Conservation (phyloP, 768 basidiomycete species). For the Trametopsis cervina region DNA sequence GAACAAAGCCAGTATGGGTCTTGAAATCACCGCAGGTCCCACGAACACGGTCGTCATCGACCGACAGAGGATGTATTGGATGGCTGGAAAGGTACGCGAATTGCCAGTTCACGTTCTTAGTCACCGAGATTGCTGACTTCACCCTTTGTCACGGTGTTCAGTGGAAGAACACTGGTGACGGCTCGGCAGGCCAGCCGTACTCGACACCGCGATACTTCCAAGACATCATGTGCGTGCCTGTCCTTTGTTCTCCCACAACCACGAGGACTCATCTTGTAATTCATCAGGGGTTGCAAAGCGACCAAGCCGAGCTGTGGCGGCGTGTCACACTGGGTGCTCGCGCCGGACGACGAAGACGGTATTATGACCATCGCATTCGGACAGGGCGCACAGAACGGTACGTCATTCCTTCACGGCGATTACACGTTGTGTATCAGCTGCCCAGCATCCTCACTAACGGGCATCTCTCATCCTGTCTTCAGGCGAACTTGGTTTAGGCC, state of each 20-base stretch:
- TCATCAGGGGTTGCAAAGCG: conserved; percentile 82
- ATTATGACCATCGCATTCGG: conserved; percentile 84
- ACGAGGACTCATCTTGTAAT: too few relatives aligned
- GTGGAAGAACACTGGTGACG: conserved; percentile 97
- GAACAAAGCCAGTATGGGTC: conserved; percentile 54
- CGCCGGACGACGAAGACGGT: conserved; percentile 66
- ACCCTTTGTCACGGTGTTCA: too few relatives aligned
- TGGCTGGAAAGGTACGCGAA: conserved; percentile 64
- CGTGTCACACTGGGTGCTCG: conserved; percentile 80
- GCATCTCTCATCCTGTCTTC: not conserved
- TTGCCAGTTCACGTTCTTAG: too few relatives aligned
- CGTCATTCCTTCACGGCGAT: conserved; percentile 4
- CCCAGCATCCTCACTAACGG: too few relatives aligned
- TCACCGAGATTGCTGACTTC: too few relatives aligned
- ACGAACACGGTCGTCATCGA: conserved; percentile 82
- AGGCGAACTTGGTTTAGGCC: conserved; percentile 79
- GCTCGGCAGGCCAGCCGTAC: conserved; percentile 85
- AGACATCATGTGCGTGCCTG: conserved; percentile 68
- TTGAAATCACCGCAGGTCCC: conserved; percentile 68
- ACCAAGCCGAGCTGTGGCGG: conserved; percentile 68
- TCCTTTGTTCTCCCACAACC: too few relatives aligned
- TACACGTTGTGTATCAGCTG: not conserved
- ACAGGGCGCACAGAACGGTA: conserved; percentile 81
- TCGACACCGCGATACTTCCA: conserved; percentile 83
- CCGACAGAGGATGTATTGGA: conserved; percentile 80